Base-by-base conservation (phyloP, 2,329 filamentous ascomycete species). In the Aspergillus quadrilineatus region DNA sequence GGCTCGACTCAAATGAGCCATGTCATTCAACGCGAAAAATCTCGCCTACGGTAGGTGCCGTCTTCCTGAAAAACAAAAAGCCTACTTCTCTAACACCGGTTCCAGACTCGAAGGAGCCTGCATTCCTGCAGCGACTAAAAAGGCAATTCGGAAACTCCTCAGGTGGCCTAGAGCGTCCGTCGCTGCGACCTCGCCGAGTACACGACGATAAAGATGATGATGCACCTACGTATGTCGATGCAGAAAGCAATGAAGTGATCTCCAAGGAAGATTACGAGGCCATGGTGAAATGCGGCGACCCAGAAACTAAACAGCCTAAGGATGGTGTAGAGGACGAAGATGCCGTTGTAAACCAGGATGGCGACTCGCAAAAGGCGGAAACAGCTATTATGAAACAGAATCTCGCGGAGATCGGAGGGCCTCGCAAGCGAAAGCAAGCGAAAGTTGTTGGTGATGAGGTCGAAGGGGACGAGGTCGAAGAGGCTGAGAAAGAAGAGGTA, bases 231-330 rank as follows among this genome's bases (percentile, higher is more conserved):
- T 78, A 78, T 54, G 69, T 78, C 44, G 70, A 76, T 30, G 76
- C 76, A 62, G 71, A 73, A 30, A 77, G 73, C 58, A 75, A 77
- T 46, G 73, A 77, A 55, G 69, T 73, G 28, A 71, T 78, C 41
- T 73, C 75, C 14, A 78, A 76, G 58, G 73, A 75, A 55, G 71
- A 77, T 53, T 78, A 76, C 50, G 68, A 75, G 46, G 68, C 69
- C n/a, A 58, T 77, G 51, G 61, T 77, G 7, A 48, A 52, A 6
- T 26, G 65, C n/a, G 70, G 63, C 1, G 66, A 65, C 9, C 47
- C 61, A 3, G 47, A 59, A 44, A 46, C 58, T n/a, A 57, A 59
- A 36, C 63, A 63, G 14, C 36, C 52, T 29, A 49, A 45, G n/a
- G 42, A 56, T 8, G 43, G 37, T 26, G 59, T 39, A n/a, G 50